Base-by-base conservation (phyloP, 2,329 filamentous ascomycete genomes). In the Achaetomium macrosporum region DNA sequence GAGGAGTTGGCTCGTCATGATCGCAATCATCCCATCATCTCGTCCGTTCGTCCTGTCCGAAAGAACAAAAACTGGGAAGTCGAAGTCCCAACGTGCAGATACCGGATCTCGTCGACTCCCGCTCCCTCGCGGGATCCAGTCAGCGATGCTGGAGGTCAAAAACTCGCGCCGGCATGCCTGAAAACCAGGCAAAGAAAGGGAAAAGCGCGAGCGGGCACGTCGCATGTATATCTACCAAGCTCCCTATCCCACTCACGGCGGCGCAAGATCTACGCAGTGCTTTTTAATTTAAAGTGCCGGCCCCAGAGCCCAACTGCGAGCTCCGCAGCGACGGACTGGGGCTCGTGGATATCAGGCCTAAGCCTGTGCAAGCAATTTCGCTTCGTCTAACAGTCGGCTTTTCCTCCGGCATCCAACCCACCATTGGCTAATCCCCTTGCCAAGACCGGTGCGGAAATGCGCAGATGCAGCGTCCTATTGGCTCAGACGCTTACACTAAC, bases 1-100 rank as follows among this genome's bases (percentile, higher is more conserved):
- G 54, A 51, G 57, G 61, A 59, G 58, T 58, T 60, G 61, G 63
- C 43, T 63, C 56, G 52, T 53, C 51, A 55, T 62, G 36, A 50
- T 56, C 51, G 57, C 52, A 41, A 43, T 61, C 55, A 60, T 57
- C 56, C 51, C 53, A 58, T 55, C 54, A 55, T 53, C 30, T 43
- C 41, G 50, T 31, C 53, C 29, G 43, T 45, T 33, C 42, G 41
- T 49, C 45, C 50, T 33, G 50, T 43, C 46, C 5, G 15, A 43
- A 31, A 35, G 29, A 33, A 25, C 30, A 35, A 37, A n/a, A 37
- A 16, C 15, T 25, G 25, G 25, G 25, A 25, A 25, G 7, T 25
- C 25, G 25, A 25, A 25, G 4, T 13, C 19, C 40, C 13, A 15
- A 35, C 17, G 11, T 20, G 11, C 19, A 20, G 17, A 20, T 45